These are phyloP conservation scores for Miamiensis avidus DNA, from an alignment of 169 alveolate genomes.

Conservation along the genomic window DNA sequence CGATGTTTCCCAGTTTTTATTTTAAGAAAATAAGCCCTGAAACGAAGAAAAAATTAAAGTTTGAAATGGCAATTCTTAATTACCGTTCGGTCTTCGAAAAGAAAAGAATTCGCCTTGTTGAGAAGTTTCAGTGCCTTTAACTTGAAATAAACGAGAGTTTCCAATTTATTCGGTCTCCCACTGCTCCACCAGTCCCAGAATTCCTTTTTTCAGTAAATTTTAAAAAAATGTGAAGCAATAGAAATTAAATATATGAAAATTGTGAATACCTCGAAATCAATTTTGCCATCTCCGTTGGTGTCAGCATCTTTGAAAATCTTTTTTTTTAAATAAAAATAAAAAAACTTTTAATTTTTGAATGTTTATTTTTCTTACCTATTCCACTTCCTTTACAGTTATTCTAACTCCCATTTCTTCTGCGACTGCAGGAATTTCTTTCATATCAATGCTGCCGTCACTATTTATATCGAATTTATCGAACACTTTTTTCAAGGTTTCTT, in stretches of 20 bases:
- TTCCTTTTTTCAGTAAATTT: no score
- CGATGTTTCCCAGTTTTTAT: no score
- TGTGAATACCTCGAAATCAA: no score
- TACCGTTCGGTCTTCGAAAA: no score
- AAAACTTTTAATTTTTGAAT: background rate
- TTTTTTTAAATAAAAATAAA: background rate
- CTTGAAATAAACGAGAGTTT: constrained; percentile 2
- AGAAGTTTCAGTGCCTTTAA: constrained; percentile 2
- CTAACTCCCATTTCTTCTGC: constrained; percentile 7
- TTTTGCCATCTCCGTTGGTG: background rate
- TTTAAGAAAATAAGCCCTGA: no score
- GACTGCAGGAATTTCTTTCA: background rate
- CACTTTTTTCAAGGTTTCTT: background rate
- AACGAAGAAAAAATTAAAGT: no score
- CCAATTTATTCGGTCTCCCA: constrained; percentile 13
- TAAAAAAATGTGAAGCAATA: no score
- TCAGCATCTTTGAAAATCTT: constrained; percentile 6
- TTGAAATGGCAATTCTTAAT: no score
- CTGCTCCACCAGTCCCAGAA: constrained; percentile 17
- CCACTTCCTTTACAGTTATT: background rate
- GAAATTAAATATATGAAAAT: no score
- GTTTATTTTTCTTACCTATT: background rate
- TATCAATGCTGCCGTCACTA: constrained; percentile 1
- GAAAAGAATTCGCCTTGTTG: no score
- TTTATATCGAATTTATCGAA: constrained; percentile 6